Evolutionary conservation across 768 basidiomycete genomes (phyloP), one percentile per base, ranked within the genome.

Genomic region (Hypsizygus marmoreus): DNA sequence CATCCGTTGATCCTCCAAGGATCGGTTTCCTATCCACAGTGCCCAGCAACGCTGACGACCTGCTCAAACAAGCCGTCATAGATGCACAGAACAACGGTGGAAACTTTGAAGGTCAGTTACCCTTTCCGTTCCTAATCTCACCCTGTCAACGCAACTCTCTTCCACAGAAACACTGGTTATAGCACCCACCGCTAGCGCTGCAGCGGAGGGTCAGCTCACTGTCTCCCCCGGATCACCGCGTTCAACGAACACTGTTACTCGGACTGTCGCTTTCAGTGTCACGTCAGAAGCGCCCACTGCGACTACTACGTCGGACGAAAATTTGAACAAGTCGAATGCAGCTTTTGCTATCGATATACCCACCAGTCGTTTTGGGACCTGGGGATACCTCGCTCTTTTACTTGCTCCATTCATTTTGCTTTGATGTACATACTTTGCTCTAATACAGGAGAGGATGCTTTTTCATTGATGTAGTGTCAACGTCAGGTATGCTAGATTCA

Each of bases 11-110:
- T 53, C 81, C 82, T 33, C 84, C 86, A 0, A 79, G 83, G 0
- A 77, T 88, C 4, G 86, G 86, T 1, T 68, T 88, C 40, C 66
- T 80, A 34, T 87, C 86, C 6, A 80, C 70, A 1, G 80, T 87
- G 7, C 83, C 84, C 10, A 22, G 56, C 4, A 73, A 84, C 49
- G 81, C 82, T 0, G 66, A 57, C 25, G 57, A 59, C 10, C 55
- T 71, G n/a, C 57, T 74, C 19, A 47, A 45, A 17, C 57, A 68
- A 19, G 73, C 71, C 6, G 68, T 75, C 5, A 41, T 56, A 10
- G 62, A 70, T 35, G 74, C 73, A 1, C 29, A 59, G 26, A 59
- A 55, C 10, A 67, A 69, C 43, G 69, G 69, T 5, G 68, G 71
- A 3, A 60, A 66, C 33, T 75, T 74, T 37, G 67, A 69, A 48